Evolutionary conservation across 2,329 filamentous ascomycete species (phyloP).

Genomic region (Alternaria atra): DNA sequence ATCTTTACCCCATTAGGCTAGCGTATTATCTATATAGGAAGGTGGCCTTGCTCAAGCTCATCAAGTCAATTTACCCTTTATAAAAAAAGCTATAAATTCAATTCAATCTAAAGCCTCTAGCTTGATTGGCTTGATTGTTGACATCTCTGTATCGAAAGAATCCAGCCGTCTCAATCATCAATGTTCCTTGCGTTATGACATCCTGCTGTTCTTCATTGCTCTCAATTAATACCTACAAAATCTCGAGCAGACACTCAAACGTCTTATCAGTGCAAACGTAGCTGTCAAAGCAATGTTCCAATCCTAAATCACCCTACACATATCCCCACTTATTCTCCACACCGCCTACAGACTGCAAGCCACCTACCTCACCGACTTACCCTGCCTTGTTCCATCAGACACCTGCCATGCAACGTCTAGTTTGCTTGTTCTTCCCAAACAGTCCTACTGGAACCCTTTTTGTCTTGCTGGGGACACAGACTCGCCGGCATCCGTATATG

Average conservation of each 20-base stretch:
- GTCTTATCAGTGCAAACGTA: no score
- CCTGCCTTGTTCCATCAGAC: background rate
- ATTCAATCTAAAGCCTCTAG: no score
- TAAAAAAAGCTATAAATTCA: no score
- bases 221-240: background rate
- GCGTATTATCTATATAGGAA: no score
- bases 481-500: background rate
- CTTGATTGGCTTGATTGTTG: no score
- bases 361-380: background rate
- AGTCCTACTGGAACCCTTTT: background rate
- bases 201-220: background rate
- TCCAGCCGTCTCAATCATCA: background rate
- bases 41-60: no score
- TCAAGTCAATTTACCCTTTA: no score
- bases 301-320: background rate
- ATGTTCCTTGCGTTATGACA: background rate
- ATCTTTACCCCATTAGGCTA: no score
- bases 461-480: background rate
- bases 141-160: background rate
- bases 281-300: no score
- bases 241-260: no score
- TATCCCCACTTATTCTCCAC: background rate
- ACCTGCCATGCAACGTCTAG: background rate
- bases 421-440: background rate
- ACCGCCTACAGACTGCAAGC: background rate